Evolutionary conservation across 352 stramenopile genomes (phyloP).

Genomic region (Pelagophyceae sp.): DNA sequence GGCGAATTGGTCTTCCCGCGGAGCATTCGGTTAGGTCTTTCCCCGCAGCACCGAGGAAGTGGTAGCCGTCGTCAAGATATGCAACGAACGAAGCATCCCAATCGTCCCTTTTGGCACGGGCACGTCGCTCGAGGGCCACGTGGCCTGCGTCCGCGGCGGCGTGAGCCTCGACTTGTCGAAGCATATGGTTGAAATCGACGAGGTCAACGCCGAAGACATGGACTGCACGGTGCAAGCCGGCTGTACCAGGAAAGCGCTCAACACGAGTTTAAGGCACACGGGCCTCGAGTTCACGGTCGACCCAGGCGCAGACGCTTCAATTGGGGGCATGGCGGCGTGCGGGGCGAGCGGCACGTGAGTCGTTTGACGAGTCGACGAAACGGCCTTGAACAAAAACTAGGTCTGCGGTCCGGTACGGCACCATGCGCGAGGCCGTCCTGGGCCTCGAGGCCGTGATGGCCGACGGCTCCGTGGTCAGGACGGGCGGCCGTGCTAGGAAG

Average conservation of each 20-base stretch:
- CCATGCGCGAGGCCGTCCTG: conserved; percentile 93
- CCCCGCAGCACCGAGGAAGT: conserved; percentile 57
- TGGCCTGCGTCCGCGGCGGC: conserved; percentile 70
- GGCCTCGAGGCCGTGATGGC: conserved; percentile 78
- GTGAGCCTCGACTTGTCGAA: conserved; percentile 80
- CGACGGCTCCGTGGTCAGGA: conserved; percentile 71
- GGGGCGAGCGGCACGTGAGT: conserved; percentile 52
- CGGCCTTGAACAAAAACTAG: too few species aligned
- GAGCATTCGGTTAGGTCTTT: too few species aligned
- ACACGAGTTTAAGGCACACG: conserved; percentile 66
- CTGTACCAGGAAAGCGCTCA: conserved; percentile 81
- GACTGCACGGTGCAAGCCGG: conserved; percentile 82
- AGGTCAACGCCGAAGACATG: conserved; percentile 41
- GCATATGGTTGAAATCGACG: conserved; percentile 48
- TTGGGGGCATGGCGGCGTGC: conserved; percentile 82
- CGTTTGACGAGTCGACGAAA: too few species aligned
- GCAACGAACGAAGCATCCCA: conserved; percentile 59
- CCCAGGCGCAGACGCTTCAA: conserved; percentile 84
- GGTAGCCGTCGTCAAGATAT: conserved; percentile 74
- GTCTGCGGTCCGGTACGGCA: conserved; percentile 72
- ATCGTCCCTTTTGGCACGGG: conserved; percentile 87
- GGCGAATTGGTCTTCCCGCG: too few species aligned
- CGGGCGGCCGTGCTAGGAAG: conserved; percentile 80
- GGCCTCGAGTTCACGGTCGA: conserved; percentile 91
- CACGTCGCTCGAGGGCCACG: conserved; percentile 88